These are phyloP conservation scores for Ceratobasidium sp. DNA, from an alignment of 1,284 basidiomycete genomes.

Conservation along the genomic window DNA sequence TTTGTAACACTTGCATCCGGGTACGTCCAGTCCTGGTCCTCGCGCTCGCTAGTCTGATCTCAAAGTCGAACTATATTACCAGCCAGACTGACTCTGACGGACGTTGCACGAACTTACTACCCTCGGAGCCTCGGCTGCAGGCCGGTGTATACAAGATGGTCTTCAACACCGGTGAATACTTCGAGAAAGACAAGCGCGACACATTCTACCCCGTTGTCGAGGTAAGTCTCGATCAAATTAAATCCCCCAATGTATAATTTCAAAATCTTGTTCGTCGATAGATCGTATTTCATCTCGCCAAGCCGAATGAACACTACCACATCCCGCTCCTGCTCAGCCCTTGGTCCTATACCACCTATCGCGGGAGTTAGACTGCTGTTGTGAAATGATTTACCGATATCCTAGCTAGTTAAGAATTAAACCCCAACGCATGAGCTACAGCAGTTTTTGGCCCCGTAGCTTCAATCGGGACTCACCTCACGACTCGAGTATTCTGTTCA, in stretches of 20 bases:
- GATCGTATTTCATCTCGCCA: constrained; percentile 79
- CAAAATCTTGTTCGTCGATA: constrained; percentile 52
- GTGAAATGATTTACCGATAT: no score
- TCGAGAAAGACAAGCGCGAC: constrained; percentile 67
- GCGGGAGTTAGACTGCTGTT: constrained; percentile 69
- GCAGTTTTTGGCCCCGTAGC: no score
- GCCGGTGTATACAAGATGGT: constrained; percentile 81
- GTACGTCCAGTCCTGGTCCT: constrained; percentile 56
- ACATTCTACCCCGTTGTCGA: constrained; percentile 92
- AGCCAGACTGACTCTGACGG: constrained; percentile 86
- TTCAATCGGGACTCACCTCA: no score
- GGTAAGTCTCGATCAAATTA: constrained; percentile 58
- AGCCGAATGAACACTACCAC: constrained; percentile 85
- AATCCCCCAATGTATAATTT: not conserved
- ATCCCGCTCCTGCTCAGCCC: constrained; percentile 92
- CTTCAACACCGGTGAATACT: constrained; percentile 87
- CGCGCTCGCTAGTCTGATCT: constrained; percentile 5
- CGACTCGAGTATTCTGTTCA: no score
- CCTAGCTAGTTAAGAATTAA: no score
- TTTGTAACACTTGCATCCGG: constrained; percentile 69
- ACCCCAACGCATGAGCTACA: no score
- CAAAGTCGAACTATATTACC: constrained; percentile 36
- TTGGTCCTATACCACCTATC: constrained; percentile 91
- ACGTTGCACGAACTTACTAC: constrained; percentile 77
- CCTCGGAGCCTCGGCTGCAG: constrained; percentile 59